These are phyloP conservation scores for Wallacemonas rigidus DNA, from an alignment of 208 protist species.

Conservation along the genomic window DNA sequence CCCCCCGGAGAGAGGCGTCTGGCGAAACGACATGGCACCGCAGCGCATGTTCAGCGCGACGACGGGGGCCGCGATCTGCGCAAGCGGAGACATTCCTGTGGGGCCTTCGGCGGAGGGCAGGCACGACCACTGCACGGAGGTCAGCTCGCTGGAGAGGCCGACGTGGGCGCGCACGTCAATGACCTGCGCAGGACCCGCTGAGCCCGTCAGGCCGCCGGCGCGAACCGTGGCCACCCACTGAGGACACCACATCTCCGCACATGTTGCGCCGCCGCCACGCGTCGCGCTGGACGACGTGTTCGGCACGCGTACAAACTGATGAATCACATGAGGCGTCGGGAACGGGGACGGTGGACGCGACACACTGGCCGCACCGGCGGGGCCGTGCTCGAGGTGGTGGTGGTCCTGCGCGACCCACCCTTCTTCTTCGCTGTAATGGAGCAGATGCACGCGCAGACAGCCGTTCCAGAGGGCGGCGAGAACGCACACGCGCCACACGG, in stretches of 20 bases:
- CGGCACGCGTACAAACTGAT: background rate
- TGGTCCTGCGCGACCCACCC: background rate
- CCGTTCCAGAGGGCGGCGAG: slow-evolving; percentile 4
- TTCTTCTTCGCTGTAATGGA: background rate
- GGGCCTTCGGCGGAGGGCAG: slow-evolving; percentile 3
- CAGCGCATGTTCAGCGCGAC: background rate
- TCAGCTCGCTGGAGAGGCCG: background rate
- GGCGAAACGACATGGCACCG: background rate
- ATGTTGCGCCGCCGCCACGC: no score
- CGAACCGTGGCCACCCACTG: slow-evolving; percentile 2
- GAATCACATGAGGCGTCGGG: background rate
- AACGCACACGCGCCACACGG: slow-evolving; percentile 7
- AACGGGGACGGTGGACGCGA: slow-evolving; percentile 27
- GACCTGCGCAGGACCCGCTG: slow-evolving; percentile 2
- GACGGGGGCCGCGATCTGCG: background rate
- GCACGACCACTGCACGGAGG: background rate
- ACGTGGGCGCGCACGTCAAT: background rate
- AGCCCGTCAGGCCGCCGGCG: background rate
- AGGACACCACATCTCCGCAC: background rate
- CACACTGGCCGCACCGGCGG: slow-evolving; percentile 3
- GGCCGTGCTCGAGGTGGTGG: background rate
- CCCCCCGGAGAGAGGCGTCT: background rate
- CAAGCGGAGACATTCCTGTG: background rate
- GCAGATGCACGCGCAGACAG: background rate
- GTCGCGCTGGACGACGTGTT: background rate